Evolutionary conservation across 306 rosid species (phyloP), one percentile per base, ranked within the genome.

Genomic region (Prunus mira): DNA sequence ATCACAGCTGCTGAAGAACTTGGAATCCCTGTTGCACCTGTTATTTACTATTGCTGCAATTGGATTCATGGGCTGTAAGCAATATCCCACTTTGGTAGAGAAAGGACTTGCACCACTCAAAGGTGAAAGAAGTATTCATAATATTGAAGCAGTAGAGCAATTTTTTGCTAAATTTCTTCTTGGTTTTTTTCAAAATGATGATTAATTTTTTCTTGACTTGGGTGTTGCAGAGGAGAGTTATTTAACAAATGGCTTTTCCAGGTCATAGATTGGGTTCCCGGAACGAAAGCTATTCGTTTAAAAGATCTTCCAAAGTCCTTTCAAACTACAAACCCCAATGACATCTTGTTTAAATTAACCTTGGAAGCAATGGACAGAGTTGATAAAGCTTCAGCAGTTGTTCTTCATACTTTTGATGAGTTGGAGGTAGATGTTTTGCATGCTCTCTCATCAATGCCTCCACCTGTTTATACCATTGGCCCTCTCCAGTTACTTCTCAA

Each of bases 101-200:
- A 74, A 58, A 43, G 78, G 61, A 60, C 7, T 61, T 17, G 2
- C 56, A 17, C 78, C 78, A 46, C 78, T 74, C 56, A 74, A 74
- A 61, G 78, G 78, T 30, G 12, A 3, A 9, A 56, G 8, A 56
- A 20, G 20, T 8, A n/a, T 38, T 38, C n/a, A 56, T 56, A 10
- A 10, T 56, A 8, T 19, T 9, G 25, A n/a, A 19, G 27, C 28
- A 9, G 20, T 22, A 20, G 20, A 1, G 20, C 20, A 12, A 56
- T 1, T 20, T 56, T 56, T 1, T 20, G 28, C 0, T 20, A 0
- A 20, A 56, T 10, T 2, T 24, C 25, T 9, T 55, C 1, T 49
- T 3, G 4, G 13, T 49, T 1, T 55, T 20, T n/a, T 22, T 1
- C 7, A 7, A 17, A 9, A 56, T 13, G 20, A 20, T 20, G 5